These are phyloP conservation scores for Withania somnifera DNA, from an alignment of 305 asterid genomes.

Conservation along the genomic window DNA sequence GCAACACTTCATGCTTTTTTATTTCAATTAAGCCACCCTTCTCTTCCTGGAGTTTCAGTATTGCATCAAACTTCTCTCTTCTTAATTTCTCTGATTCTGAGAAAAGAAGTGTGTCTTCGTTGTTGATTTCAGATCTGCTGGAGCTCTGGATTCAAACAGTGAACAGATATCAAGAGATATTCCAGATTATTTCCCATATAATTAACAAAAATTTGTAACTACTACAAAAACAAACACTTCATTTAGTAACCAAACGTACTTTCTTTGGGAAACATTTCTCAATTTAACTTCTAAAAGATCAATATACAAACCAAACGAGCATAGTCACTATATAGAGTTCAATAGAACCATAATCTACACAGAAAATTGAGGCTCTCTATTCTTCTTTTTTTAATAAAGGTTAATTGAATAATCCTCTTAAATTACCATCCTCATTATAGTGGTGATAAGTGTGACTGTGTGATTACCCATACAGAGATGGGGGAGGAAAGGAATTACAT, in stretches of 20 bases:
- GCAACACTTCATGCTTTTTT: slow-evolving; percentile 50
- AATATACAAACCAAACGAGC: neutral
- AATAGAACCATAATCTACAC: neutral
- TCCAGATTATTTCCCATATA: neutral
- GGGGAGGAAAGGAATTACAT: neutral
- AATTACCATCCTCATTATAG: neutral
- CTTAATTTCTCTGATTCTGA: slow-evolving; percentile 57
- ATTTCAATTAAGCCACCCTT: slow-evolving; percentile 77
- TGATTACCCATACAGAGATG: neutral
- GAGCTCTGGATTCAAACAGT: slow-evolving; percentile 25
- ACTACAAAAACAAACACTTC: neutral
- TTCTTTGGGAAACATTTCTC: neutral
- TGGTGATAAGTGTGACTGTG: neutral
- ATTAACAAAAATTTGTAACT: neutral
- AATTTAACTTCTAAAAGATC: neutral
- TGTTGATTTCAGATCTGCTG: slow-evolving; percentile 19
- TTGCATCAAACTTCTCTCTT: slow-evolving; percentile 52
- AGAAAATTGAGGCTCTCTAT: neutral
- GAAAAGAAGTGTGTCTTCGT: slow-evolving; percentile 27
- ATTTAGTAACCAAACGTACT: neutral
- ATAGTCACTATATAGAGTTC: neutral
- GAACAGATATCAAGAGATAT: neutral
- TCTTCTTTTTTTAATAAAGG: too few species aligned
- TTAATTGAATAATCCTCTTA: neutral
- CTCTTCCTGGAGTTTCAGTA: slow-evolving; percentile 61